Evolutionary conservation across 2,329 filamentous ascomycete species (phyloP), one percentile per base, ranked within the genome.

Genomic region (Cladosporium sp.): DNA sequence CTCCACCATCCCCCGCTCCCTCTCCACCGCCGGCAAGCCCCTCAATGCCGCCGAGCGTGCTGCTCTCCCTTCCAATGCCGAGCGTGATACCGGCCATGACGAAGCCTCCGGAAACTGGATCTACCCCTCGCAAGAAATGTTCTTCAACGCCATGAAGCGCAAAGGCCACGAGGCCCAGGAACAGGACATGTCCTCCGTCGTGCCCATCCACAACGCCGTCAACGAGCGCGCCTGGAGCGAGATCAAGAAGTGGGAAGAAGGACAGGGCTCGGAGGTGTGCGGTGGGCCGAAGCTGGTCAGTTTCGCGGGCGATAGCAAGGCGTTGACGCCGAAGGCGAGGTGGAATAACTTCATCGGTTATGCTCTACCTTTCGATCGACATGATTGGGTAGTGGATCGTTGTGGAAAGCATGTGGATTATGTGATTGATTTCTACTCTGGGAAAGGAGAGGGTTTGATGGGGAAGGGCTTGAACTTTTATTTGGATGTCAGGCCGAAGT

Each of bases 191-290:
- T 89, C 87, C 74, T 91, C 91, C 38, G 93, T 98, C 38, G 92
- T 98, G 64, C 95, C 93, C 2, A 98, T 98, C 74, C 95, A 99
- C 81, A 99, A 99, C 77, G 95, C 95, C 54, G 95, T 99, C 69
- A 99, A 99, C 80, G 95, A 99, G 85, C 85, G 92, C 51, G 95
- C 95, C 0, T 99, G 95, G 95, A 84, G 87, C 69, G 91, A 98
- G 81, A 98, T 99, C 71, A 87, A 91, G 72, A 82, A 86, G 54
- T 99, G 95, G 95, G 95, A 99, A 80, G 84, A 82, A 52, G 90
- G 89, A 0, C 71, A 81, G 80, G 78, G 86, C 66, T 78, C 82
- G 44, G 81, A 90, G 71, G 81, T 86, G 86, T 93, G 90, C 70
- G 89, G 87, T 62, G 93, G 93, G 0, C 95, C 95, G 0, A 90